Percentiles rank a stretch among this genome's conserved stretches.
phyloP scores from a whole-genome alignment of 768 basidiomycete genomes.

The Tylopilus vinaceipallidus region DNA sequence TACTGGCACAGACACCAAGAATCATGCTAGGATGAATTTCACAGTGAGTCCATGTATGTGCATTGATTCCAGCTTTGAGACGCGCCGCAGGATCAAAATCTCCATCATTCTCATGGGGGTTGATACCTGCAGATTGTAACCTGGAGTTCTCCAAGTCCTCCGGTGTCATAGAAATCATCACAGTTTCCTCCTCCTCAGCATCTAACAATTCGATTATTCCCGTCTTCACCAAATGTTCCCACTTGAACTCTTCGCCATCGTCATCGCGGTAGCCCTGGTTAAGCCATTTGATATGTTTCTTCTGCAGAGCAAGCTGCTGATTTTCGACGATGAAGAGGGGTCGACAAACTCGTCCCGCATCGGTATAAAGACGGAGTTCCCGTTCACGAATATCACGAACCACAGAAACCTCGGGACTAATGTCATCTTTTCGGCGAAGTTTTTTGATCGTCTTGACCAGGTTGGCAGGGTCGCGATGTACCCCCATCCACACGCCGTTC shows the following conservation, averaged over 20 bases:
- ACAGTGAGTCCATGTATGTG: conserved; percentile 97
- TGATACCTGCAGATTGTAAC: conserved; percentile 56
- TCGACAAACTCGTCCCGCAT: conserved; percentile 94
- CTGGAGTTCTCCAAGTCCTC: conserved; percentile 91
- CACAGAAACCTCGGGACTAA: conserved; percentile 93
- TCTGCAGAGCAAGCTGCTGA: conserved; percentile 79
- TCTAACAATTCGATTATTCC: conserved; percentile 94
- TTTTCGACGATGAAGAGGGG: conserved; percentile 96
- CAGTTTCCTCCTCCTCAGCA: conserved; percentile 98
- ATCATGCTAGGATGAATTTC: conserved; percentile 99
- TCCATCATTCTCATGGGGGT: conserved; percentile 56
- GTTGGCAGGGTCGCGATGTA: conserved; percentile 92
- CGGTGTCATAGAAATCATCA: conserved; percentile 99
- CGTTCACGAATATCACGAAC: conserved; percentile 97
- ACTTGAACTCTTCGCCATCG: conserved; percentile 64
- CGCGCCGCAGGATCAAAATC: conserved; percentile 87
- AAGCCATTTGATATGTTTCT: conserved; percentile 80
- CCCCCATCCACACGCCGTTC: conserved; percentile 99
- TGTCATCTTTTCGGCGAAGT: conserved; percentile 89
- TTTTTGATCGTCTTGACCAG: conserved; percentile 92
- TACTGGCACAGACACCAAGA: conserved; percentile 95
- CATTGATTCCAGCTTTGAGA: conserved; percentile 78
- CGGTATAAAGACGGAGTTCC: conserved; percentile 92
- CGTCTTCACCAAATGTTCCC: conserved; percentile 80
- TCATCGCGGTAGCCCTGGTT: conserved; percentile 56